Evolutionary conservation across 345 rosid genomes (phyloP).

Genomic region (thale cress (Arabidopsis thaliana)): DNA sequence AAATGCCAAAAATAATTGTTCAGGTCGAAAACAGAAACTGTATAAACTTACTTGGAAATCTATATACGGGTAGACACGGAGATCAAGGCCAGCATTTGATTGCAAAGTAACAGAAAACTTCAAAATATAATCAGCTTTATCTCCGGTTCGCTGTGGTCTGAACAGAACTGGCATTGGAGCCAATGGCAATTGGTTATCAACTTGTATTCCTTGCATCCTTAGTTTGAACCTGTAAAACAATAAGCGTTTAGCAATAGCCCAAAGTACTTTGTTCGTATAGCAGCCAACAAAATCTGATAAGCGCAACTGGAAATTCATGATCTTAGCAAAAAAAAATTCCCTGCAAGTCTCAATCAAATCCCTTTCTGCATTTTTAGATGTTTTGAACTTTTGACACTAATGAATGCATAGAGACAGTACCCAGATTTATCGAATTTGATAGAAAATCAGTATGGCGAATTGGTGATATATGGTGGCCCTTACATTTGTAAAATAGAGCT

Average conservation of each 20-base stretch:
- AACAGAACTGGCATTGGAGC: constrained; percentile 96
- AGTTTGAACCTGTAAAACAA: constrained; percentile 71
- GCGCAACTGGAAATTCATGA: constrained; percentile 26
- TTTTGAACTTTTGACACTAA: constrained; percentile 22
- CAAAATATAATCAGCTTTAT: constrained; percentile 68
- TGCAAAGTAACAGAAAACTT: constrained; percentile 82
- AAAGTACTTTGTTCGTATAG: constrained; percentile 13
- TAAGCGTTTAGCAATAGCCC: constrained; percentile 8
- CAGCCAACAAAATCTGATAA: constrained; percentile 13
- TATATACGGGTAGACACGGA: constrained; percentile 82
- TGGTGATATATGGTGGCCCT: constrained; percentile 14
- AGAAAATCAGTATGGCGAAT: constrained; percentile 19
- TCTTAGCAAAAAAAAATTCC: background rate
- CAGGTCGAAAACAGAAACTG: constrained; percentile 11
- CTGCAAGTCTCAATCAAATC: constrained; percentile 14
- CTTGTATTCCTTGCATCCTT: constrained; percentile 84
- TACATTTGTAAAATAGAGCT: constrained; percentile 11
- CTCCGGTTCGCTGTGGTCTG: constrained; percentile 84
- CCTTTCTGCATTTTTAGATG: constrained; percentile 3
- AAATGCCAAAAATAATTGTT: constrained; percentile 2
- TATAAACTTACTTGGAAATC: constrained; percentile 69
- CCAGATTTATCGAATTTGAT: background rate
- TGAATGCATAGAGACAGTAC: constrained; percentile 6
- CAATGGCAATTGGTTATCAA: constrained; percentile 95
- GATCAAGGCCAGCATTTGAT: constrained; percentile 84